Evolutionary conservation across 306 rosid genomes (phyloP).

Genomic region (Sindora glabra): DNA sequence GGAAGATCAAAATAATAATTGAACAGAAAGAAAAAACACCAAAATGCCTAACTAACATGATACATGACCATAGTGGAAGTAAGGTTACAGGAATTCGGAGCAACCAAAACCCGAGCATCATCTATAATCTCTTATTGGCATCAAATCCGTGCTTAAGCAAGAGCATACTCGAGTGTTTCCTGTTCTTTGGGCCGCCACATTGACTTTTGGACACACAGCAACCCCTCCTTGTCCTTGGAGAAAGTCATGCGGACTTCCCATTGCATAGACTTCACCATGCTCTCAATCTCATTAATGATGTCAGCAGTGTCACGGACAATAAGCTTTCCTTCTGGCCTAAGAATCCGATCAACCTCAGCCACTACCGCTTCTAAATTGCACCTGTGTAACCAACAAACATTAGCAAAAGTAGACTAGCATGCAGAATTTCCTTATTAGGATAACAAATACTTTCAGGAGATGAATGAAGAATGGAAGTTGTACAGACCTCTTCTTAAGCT

Average conservation of each 20-base stretch:
- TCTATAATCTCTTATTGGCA: constrained; percentile 15
- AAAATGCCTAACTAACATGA: constrained; percentile 45
- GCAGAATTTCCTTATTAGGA: too few relatives aligned
- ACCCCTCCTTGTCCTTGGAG: constrained; percentile 83
- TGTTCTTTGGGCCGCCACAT: constrained; percentile 71
- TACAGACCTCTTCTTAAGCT: constrained; percentile 33
- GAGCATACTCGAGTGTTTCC: constrained; percentile 63
- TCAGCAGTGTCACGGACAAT: constrained; percentile 45
- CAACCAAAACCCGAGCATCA: constrained; percentile 30
- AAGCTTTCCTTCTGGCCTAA: constrained; percentile 53
- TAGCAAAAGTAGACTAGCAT: not conserved
- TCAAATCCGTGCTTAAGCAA: constrained; percentile 37
- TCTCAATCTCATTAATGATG: constrained; percentile 38
- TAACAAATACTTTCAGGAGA: too few relatives aligned
- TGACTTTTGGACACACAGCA: constrained; percentile 83
- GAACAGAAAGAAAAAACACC: constrained; percentile 19
- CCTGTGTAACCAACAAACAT: constrained; percentile 18
- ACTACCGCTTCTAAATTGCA: constrained; percentile 44
- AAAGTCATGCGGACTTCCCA: constrained; percentile 93
- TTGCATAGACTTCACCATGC: constrained; percentile 48
- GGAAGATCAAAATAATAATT: constrained; percentile 34
- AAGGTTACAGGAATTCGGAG: too few relatives aligned
- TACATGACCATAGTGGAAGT: too few relatives aligned
- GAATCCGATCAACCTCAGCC: constrained; percentile 51
- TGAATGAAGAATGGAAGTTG: too few relatives aligned